Evolutionary conservation across 345 rosid species (phyloP).

Genomic region (Carallia brachiata): DNA sequence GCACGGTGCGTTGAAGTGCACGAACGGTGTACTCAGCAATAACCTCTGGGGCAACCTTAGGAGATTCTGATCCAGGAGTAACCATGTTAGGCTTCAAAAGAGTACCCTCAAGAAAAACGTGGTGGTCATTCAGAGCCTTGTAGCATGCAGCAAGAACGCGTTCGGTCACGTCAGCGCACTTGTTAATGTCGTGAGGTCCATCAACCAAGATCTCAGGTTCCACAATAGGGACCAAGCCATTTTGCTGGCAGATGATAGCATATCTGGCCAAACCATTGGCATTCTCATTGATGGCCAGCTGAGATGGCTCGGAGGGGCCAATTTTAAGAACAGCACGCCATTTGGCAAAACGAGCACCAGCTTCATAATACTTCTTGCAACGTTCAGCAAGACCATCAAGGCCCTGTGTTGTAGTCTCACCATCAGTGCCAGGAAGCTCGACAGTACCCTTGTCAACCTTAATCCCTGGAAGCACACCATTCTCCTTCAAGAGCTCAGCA

Average conservation of each 20-base stretch:
- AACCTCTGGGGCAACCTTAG: constrained; percentile 75
- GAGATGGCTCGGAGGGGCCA: constrained; percentile 69
- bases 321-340: constrained; percentile 97
- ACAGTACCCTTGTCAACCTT: constrained; percentile 94
- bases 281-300: constrained; percentile 77
- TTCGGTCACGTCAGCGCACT: constrained; percentile 82
- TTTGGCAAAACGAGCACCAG: constrained; percentile 94
- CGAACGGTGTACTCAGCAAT: constrained; percentile 77
- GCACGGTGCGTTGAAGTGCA: constrained; percentile 79
- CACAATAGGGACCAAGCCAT: constrained; percentile 88
- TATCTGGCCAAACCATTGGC: constrained; percentile 88
- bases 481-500: constrained; percentile 69
- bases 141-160: constrained; percentile 92
- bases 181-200: constrained; percentile 72
- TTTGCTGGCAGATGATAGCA: constrained; percentile 87
- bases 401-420: constrained; percentile 93
- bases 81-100: constrained; percentile 98
- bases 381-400: constrained; percentile 88
- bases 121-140: constrained; percentile 89
- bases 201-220: constrained; percentile 97
- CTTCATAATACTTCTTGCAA: constrained; percentile 79
- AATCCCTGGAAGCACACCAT: constrained; percentile 88
- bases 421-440: constrained; percentile 78
- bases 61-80: constrained; percentile 89
- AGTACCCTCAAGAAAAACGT: constrained; percentile 82